Percentiles rank a stretch among this genome's conserved stretches.
These are phyloP conservation scores for Chenopodium berlandieri DNA, from an alignment of 148 eudicot species.

Conservation along the genomic window DNA sequence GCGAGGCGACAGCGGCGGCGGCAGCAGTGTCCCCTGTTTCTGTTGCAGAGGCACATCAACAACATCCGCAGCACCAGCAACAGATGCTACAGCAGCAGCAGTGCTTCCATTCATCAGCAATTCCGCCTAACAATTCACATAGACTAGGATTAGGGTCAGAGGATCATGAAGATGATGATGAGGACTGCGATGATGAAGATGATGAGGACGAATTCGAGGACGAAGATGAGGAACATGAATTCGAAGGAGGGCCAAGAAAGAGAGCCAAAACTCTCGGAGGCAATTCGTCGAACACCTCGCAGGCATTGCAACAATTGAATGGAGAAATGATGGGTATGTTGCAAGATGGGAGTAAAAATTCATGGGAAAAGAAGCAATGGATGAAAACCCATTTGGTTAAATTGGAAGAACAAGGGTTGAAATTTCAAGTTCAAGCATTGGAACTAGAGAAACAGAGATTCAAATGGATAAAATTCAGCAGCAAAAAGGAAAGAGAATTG, in stretches of 20 bases:
- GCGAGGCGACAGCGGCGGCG: background rate
- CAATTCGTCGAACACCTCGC: conserved; percentile 3
- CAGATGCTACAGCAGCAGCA: conserved; percentile 29
- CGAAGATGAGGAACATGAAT: conserved; percentile 29
- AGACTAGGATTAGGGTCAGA: conserved; percentile 29
- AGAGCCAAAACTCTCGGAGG: background rate
- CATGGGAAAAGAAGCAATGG: conserved; percentile 69
- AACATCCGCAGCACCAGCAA: background rate
- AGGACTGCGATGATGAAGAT: conserved; percentile 22
- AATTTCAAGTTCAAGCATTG: conserved; percentile 40
- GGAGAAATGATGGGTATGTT: conserved; percentile 42
- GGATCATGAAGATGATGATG: conserved; percentile 43
- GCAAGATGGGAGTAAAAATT: conserved; percentile 49
- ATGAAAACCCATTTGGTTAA: conserved; percentile 42
- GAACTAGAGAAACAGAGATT: conserved; percentile 69
- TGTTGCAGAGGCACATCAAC: background rate
- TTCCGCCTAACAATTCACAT: background rate
- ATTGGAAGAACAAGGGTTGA: conserved; percentile 57
- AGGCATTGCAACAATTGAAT: conserved; percentile 33
- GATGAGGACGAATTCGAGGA: conserved; percentile 15
- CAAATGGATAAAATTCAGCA: conserved; percentile 56
- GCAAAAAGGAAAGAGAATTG: conserved; percentile 66
- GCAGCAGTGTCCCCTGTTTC: background rate
- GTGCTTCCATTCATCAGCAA: conserved; percentile 43
- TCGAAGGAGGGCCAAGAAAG: conserved; percentile 18